phyloP scores from a whole-genome alignment of 495 filamentous ascomycete genomes.

The Talaromyces thailandensis region DNA sequence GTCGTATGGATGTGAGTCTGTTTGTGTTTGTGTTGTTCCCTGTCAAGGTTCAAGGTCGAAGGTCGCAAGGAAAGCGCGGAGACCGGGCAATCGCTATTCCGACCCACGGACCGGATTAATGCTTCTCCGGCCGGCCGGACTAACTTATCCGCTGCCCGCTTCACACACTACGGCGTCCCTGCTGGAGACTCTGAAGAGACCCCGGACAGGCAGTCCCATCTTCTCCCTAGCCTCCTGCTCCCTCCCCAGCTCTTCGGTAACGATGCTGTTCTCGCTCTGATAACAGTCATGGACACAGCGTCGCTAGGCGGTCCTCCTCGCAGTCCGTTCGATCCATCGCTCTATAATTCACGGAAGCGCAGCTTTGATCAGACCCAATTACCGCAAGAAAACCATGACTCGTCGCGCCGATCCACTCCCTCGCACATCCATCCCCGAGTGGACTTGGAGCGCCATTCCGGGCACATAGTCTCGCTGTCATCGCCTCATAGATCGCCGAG shows the following conservation, averaged over 20 bases:
- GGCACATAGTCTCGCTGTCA: neutral
- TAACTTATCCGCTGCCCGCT: too few relatives aligned
- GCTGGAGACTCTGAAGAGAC: too few relatives aligned
- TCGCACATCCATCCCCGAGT: neutral
- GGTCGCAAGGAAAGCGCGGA: neutral
- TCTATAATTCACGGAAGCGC: neutral
- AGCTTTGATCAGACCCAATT: neutral
- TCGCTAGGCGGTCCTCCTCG: neutral
- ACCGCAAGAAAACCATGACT: neutral
- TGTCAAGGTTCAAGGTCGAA: neutral
- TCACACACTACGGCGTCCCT: too few relatives aligned
- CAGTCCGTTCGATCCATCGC: neutral
- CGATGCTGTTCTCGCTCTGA: neutral
- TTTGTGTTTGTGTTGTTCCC: neutral
- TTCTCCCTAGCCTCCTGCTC: neutral
- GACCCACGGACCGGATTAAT: neutral
- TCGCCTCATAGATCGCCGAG: neutral
- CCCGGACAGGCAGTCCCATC: neutral
- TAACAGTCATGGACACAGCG: neutral
- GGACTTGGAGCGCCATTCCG: neutral
- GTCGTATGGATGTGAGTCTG: neutral
- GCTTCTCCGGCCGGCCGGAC: neutral
- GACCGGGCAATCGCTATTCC: neutral
- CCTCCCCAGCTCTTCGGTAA: neutral
- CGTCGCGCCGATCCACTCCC: neutral